phyloP scores from a whole-genome alignment of 2,329 filamentous ascomycete species.

The Coniosporium tulheliwenetii region DNA sequence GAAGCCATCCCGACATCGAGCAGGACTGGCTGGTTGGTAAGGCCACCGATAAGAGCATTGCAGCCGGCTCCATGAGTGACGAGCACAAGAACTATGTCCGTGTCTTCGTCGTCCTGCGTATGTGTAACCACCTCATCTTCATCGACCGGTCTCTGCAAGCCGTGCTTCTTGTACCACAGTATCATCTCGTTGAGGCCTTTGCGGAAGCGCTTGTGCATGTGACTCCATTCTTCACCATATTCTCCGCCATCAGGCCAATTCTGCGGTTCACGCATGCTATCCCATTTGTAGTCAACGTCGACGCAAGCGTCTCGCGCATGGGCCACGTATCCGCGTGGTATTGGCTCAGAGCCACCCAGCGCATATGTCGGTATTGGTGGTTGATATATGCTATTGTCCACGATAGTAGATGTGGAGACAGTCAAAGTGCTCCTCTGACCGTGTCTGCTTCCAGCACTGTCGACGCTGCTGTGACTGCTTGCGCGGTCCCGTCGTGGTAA shows the following conservation, averaged over 20 bases:
- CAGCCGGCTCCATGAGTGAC: slow-evolving; percentile 93
- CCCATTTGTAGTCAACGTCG: slow-evolving; percentile 88
- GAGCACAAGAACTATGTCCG: slow-evolving; percentile 67
- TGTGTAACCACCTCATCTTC: slow-evolving; percentile 15
- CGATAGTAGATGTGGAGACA: slow-evolving; percentile 5
- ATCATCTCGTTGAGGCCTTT: slow-evolving; percentile 64
- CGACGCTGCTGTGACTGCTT: slow-evolving; percentile 26
- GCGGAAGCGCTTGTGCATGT: slow-evolving; percentile 85
- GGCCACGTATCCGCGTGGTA: slow-evolving; percentile 75
- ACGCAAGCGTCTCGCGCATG: slow-evolving; percentile 81
- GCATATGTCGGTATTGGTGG: slow-evolving; percentile 72
- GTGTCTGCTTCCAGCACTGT: slow-evolving; percentile 6
- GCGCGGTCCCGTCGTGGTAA: slow-evolving; percentile 29
- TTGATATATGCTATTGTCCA: slow-evolving; percentile 38
- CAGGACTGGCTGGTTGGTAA: slow-evolving; percentile 81
- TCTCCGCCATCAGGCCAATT: slow-evolving; percentile 79
- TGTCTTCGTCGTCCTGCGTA: slow-evolving; percentile 35
- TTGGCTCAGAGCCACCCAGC: slow-evolving; percentile 62
- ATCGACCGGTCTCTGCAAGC: slow-evolving; percentile 19
- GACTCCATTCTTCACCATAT: slow-evolving; percentile 86
- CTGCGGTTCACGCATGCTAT: slow-evolving; percentile 65
- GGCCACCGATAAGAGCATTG: slow-evolving; percentile 83
- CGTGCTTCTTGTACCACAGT: slow-evolving; percentile 58
- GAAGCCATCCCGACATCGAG: slow-evolving; percentile 84
- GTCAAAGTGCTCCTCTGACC: slow-evolving; percentile 5